These are phyloP conservation scores for Lippia alba DNA, from an alignment of 305 asterid species.

Conservation along the genomic window DNA sequence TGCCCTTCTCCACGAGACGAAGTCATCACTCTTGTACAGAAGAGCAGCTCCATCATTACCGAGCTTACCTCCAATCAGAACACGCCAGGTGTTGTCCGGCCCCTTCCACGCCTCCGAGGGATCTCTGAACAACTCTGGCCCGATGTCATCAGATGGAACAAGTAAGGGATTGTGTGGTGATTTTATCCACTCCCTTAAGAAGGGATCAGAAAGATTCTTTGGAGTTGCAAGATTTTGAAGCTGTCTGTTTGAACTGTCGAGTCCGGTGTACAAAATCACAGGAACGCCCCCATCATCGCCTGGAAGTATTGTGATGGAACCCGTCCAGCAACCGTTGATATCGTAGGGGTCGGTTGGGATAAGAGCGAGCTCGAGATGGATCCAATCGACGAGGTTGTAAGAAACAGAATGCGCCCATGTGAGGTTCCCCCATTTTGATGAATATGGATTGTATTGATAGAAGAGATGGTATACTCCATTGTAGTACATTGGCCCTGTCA, in stretches of 20 bases:
- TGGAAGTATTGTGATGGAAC: constrained; percentile 64
- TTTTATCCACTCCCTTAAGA: constrained; percentile 68
- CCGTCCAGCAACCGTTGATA: constrained; percentile 62
- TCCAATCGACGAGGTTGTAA: constrained; percentile 66
- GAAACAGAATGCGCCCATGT: constrained; percentile 77
- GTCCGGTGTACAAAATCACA: constrained; percentile 67
- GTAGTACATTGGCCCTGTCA: constrained; percentile 67
- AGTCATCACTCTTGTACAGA: constrained; percentile 58
- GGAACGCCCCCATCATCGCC: constrained; percentile 34
- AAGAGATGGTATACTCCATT: constrained; percentile 72
- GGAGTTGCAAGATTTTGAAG: constrained; percentile 69
- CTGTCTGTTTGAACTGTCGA: constrained; percentile 32
- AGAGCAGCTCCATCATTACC: background rate
- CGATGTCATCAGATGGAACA: constrained; percentile 43
- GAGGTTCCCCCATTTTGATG: constrained; percentile 60
- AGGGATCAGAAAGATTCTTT: constrained; percentile 53
- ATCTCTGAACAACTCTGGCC: constrained; percentile 47
- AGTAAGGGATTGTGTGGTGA: constrained; percentile 57
- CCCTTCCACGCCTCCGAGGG: constrained; percentile 73
- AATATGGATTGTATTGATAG: constrained; percentile 72
- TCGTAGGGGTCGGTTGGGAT: constrained; percentile 57
- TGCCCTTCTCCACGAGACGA: constrained; percentile 47
- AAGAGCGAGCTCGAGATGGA: constrained; percentile 51
- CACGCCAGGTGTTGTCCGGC: constrained; percentile 53
- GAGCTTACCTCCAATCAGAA: constrained; percentile 14